Evolutionary conservation across 495 filamentous ascomycete genomes (phyloP), one percentile per base, ranked within the genome.

Genomic region (Penicillium coffeae): DNA sequence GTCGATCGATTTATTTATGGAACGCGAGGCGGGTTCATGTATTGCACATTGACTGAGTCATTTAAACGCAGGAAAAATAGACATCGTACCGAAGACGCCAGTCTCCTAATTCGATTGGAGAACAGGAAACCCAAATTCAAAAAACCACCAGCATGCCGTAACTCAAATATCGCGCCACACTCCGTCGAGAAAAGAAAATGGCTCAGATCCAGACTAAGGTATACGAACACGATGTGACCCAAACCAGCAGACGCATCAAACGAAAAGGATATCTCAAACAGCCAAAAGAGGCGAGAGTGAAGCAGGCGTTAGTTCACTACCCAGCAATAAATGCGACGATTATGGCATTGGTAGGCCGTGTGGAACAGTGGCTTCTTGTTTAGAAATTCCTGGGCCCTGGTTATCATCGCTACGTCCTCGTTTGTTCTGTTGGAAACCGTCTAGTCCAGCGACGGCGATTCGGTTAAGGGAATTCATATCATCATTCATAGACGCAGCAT

Each of bases 391-490:
- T 4, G 62, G 49, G 21, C 69, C 64, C 0, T 67, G 67, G 41
- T 44, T 54, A 7, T 71, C 68, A 13, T 73, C 68, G 15, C 22
- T 44, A 32, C 71, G 69, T 8, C 56, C 37, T 21, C 69, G 68
- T 34, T 71, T 70, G 35, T 56, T 51, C 34, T 39, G 60, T 45
- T 64, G 63, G 47, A 68, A 70, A 37, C 50, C 69, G 38, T 63
- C 71, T 0, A 75, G 63, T 0, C 70, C 71, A 3, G 72, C 72
- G 2, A 70, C 69, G 14, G 72, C 72, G 33, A 75, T 73, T 35
- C 70, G 68, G 52, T 75, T 75, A 25, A 75, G 46, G 8, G 69
- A 72, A 52, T 68, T 70, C 62, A 75, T 65, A 35, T 72, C 72
- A 30, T 75, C 72, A 13, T 64, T 68, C 2, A 54, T 55, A 14